These are phyloP conservation scores for Pseudocercospora musae DNA, from an alignment of 2,329 filamentous ascomycete genomes.

Conservation along the genomic window DNA sequence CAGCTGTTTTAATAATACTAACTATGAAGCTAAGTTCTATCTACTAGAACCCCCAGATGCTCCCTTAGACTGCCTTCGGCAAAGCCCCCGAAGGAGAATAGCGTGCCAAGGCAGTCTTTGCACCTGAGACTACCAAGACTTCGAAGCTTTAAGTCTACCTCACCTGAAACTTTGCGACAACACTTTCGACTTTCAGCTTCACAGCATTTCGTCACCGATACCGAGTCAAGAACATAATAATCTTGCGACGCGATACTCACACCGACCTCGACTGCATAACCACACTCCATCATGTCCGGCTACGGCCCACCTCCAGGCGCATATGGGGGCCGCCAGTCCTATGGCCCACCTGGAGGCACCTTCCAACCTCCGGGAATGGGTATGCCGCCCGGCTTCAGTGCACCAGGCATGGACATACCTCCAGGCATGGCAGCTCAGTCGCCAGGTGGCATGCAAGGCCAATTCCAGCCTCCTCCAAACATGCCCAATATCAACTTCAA, in stretches of 20 bases:
- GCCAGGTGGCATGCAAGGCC: constrained; percentile 73
- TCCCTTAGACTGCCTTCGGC: too few species aligned
- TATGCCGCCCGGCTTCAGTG: constrained; percentile 80
- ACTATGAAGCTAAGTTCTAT: too few species aligned
- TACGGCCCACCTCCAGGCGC: constrained; percentile 48
- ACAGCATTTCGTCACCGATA: background rate
- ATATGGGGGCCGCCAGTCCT: constrained; percentile 59
- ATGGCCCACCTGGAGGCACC: constrained; percentile 51
- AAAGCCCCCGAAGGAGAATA: too few species aligned
- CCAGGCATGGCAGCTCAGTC: constrained; percentile 72
- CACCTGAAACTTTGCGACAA: constrained; percentile 3
- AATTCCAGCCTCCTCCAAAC: constrained; percentile 84
- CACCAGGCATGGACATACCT: constrained; percentile 74
- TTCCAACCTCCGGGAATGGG: constrained; percentile 50
- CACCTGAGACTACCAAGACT: too few species aligned
- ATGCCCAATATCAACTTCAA: constrained; percentile 95
- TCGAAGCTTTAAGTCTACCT: background rate
- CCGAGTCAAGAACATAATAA: background rate
- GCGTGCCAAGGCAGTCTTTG: too few species aligned
- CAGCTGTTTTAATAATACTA: too few species aligned
- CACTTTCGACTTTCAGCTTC: background rate
- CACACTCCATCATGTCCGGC: constrained; percentile 31
- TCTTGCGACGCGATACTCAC: background rate
- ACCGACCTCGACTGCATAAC: background rate
- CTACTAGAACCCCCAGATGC: too few species aligned